A percentile compares a stretch with the other conserved stretches of the same genome.
These are phyloP conservation scores for Suhomyces taliae DNA, from an alignment of 1,139 yeast genomes.

Conservation along the genomic window DNA sequence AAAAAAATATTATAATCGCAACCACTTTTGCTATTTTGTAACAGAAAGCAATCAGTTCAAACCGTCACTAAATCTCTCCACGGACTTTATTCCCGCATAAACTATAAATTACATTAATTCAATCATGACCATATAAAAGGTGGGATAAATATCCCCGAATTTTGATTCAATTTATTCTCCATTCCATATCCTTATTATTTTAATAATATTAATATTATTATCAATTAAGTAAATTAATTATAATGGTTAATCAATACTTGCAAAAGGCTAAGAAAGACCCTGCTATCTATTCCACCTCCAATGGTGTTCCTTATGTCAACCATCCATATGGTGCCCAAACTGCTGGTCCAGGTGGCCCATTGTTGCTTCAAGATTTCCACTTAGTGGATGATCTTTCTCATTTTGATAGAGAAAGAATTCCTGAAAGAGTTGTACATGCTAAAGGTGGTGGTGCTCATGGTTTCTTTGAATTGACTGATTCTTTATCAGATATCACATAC, in stretches of 20 bases:
- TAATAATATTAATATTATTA: neutral
- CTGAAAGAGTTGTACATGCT: conserved; percentile 66
- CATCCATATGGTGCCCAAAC: conserved; percentile 31
- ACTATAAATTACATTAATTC: no score
- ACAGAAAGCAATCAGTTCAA: no score
- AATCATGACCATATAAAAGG: no score
- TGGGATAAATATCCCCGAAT: no score
- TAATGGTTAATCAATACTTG: conserved; percentile 22
- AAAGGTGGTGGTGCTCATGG: conserved; percentile 68
- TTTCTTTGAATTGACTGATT: conserved; percentile 58
- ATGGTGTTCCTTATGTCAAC: conserved; percentile 26
- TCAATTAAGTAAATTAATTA: no score
- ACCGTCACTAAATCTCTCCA: no score
- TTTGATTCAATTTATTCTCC: no score
- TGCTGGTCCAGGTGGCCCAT: conserved; percentile 50
- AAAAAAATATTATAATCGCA: no score
- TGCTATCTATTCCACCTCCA: conserved; percentile 29
- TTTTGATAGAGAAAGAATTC: conserved; percentile 61
- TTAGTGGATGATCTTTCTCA: conserved; percentile 58
- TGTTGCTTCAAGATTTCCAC: conserved; percentile 57
- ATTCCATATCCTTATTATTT: no score
- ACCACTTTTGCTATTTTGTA: no score
- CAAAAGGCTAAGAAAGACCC: conserved; percentile 15
- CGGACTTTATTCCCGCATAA: no score
- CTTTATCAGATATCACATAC: conserved; percentile 50